phyloP scores from a whole-genome alignment of 768 basidiomycete species.

The Pulveroboletus ravenelii region DNA sequence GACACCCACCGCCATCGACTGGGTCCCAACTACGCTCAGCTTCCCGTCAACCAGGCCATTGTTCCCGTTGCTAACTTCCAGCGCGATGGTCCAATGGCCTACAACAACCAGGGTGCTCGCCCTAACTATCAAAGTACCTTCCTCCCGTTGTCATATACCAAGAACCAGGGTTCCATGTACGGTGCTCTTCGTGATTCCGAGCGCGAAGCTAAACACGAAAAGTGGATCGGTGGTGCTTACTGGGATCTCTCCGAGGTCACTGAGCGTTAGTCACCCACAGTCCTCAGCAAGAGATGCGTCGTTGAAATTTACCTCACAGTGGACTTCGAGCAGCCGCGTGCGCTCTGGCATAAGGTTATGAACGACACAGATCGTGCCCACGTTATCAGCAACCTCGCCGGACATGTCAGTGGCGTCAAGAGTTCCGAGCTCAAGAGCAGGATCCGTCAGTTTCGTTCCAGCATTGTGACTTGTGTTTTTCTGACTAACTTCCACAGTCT shows the following conservation, averaged over 20 bases:
- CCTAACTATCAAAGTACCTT: conserved; percentile 87
- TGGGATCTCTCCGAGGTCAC: conserved; percentile 69
- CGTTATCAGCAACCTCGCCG: conserved; percentile 64
- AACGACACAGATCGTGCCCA: conserved; percentile 54
- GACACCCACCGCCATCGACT: conserved; percentile 86
- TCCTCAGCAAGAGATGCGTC: background rate
- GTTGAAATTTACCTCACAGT: conserved; percentile 36
- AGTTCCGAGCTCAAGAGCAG: conserved; percentile 52
- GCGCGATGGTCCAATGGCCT: conserved; percentile 69
- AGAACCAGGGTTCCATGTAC: conserved; percentile 43
- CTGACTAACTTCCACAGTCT: conserved; percentile 40
- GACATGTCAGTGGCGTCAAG: conserved; percentile 60
- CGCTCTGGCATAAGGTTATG: conserved; percentile 65
- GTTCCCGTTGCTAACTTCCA: conserved; percentile 85
- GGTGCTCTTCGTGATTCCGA: conserved; percentile 36
- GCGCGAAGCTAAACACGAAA: conserved; percentile 55
- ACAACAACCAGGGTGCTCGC: conserved; percentile 74
- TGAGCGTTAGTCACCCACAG: conserved; percentile 54
- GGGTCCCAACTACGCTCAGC: conserved; percentile 74
- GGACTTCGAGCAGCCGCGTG: conserved; percentile 82
- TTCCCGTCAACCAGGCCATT: conserved; percentile 82
- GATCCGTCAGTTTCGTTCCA: conserved; percentile 49
- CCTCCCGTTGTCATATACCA: conserved; percentile 62
- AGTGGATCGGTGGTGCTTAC: conserved; percentile 66
- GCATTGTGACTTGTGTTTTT: background rate